Evolutionary conservation across 306 rosid genomes (phyloP), one percentile per base, ranked within the genome.

Genomic region (Alnus glutinosa): DNA sequence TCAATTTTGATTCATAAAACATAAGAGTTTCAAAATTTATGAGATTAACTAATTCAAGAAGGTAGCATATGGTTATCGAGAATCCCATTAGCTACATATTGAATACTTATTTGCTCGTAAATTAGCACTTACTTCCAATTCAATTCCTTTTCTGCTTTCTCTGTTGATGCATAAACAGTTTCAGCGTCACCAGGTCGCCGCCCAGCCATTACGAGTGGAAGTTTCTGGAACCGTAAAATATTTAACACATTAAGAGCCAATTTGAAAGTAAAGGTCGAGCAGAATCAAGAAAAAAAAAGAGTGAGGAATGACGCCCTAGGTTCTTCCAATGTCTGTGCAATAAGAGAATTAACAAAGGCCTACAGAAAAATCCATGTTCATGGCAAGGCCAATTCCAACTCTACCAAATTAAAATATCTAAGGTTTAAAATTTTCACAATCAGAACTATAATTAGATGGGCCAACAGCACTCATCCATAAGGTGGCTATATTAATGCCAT

Each of bases 111-210:
- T 79, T 36, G 77, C 57, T 54, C 68, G 70, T 9, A 75, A 51
- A 70, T 52, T 47, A 47, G 57, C n/a, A 88, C 99, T 82, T 89
- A 96, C 99, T 86, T 91, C 99, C 99, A 96, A 75, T 89, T 87
- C 80, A 96, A 89, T 85, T 93, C 97, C 80, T 77, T 85, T 83
- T 87, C 94, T 39, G 98, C 99, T 83, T 93, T 96, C 42, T 89
- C 83, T 19, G 98, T 96, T 14, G 99, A 93, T 78, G 99, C 99
- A 70, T 93, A 96, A 61, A 96, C 92, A 36, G 88, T 63, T 85
- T 93, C 98, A 23, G 94, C 97, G 63, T 96, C 99, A 52, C 99
- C 99, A 37, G 97, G 88, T 80, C 99, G 88, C 51, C 98, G 92
- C 70, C 86, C 97, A 81, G 98, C 85, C 73, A 74, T 89, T 76